Percentiles rank a stretch among this genome's conserved stretches.
Conservation (phyloP, 352 stramenopile species). For the Phytophthora vignae region DNA sequence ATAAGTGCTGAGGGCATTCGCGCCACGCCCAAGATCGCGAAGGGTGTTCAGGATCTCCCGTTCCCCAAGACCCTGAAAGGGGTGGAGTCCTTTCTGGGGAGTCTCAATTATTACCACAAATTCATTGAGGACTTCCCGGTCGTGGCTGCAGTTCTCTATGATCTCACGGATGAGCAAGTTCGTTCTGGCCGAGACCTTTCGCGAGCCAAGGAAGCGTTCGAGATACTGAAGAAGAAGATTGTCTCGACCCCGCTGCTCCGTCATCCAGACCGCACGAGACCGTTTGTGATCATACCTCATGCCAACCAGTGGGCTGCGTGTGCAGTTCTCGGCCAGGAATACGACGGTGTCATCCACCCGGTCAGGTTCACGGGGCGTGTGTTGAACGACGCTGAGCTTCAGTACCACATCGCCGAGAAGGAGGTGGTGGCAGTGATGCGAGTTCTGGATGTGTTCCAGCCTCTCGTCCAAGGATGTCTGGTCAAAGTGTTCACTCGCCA, state of each 20-base stretch:
- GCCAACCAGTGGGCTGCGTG: neutral
- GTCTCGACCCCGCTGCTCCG: neutral
- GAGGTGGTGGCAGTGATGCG: neutral
- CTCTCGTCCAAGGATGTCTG: neutral
- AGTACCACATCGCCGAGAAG: conserved; percentile 3
- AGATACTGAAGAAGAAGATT: conserved; percentile 2
- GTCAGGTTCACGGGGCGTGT: neutral
- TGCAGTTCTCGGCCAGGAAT: too few species aligned
- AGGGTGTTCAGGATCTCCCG: neutral
- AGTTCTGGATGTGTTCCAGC: neutral
- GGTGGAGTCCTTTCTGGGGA: neutral
- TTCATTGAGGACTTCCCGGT: conserved; percentile 5
- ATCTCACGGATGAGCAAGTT: neutral
- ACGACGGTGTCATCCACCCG: conserved; percentile 3
- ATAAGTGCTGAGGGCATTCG: conserved; percentile 1
- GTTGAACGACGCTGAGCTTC: neutral
- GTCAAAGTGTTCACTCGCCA: conserved; percentile 1
- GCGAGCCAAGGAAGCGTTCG: conserved; percentile 1
- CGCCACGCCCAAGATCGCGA: neutral
- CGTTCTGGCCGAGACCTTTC: neutral
- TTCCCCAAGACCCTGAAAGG: neutral
- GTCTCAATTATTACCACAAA: conserved; percentile 5
- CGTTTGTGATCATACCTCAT: neutral
- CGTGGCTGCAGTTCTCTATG: neutral
- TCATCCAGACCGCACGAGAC: neutral